These are phyloP conservation scores for Tillandsia leiboldiana DNA, from an alignment of 176 grass and related monocot species.

Conservation along the genomic window DNA sequence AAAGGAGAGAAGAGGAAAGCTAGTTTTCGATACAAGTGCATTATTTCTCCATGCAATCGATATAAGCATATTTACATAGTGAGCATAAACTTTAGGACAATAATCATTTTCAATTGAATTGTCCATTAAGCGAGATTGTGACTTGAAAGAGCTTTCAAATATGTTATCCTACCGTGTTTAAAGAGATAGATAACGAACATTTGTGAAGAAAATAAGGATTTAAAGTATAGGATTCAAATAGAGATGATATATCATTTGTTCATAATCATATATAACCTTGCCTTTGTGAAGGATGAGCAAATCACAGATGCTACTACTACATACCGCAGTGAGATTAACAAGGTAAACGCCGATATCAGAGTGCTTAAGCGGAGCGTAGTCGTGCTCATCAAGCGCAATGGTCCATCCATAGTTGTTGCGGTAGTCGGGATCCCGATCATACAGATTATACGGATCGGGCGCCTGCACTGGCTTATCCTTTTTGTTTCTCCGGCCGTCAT, in stretches of 20 bases:
- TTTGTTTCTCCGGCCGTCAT: constrained; percentile 4
- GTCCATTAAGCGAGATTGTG: too few species aligned
- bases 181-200: too few species aligned
- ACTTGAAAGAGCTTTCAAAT: too few species aligned
- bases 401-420: constrained; percentile 69
- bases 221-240: too few species aligned
- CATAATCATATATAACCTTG: too few species aligned
- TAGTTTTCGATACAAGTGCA: not conserved
- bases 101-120: too few species aligned
- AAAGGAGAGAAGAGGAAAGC: not conserved
- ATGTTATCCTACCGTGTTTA: too few species aligned
- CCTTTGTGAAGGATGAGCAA: not conserved
- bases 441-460: constrained; percentile 65
- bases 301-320: not conserved
- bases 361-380: constrained; percentile 50
- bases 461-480: constrained; percentile 23
- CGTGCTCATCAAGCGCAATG: constrained; percentile 49
- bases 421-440: constrained; percentile 49
- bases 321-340: constrained; percentile 74
- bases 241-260: too few species aligned
- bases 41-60: too few species aligned
- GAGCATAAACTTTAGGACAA: too few species aligned
- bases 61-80: too few species aligned
- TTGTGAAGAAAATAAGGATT: too few species aligned
- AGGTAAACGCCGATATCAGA: constrained; percentile 70